Base-by-base conservation (phyloP, 2,329 filamentous ascomycete genomes). In the Pyrenophora teres region DNA sequence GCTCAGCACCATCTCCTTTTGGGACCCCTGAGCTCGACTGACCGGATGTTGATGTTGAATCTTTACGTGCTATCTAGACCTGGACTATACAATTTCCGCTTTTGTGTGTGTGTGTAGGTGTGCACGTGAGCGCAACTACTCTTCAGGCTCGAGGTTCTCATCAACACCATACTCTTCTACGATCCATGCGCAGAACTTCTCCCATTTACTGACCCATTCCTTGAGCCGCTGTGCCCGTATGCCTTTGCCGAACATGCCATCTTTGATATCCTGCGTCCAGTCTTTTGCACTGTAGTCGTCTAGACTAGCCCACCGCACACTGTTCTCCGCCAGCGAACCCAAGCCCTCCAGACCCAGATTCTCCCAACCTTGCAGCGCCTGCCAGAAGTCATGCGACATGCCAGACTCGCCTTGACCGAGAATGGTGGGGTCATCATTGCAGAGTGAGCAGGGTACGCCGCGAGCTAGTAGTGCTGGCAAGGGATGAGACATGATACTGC, bases 351-450 rank as follows among this genome's bases (percentile, higher is more conserved):
- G 80, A 0, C 92, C 94, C 12, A 97, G 82, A 67, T 95, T 96
- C 52, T 96, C 88, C 84, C 92, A 94, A 0, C 90, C 92, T 74
- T 96, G 92, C 16, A 97, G 77, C 1, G 89, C 88, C 74, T 96
- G 91, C 90, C 91, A 97, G 74, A 96, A 96, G 75, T 97, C 92
- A 73, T 96, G 90, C 1, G 89, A 93, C 81, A 94, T 87, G 32
- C 90, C 91, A 21, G 86, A 88, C 6, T 82, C 84, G 50, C 89
- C 89, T 65, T 96, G 90, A 7, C 92, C 92, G 5, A 96, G 80
- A 66, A 97, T 90, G 1, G 89, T 90, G 1, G 92, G 92, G 69
- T 96, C 92, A 69, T 97, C 93, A 68, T 96, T 96, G 77, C 87
- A 91, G 8, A 99, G 82, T 9, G 87, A 85, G 65, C 92, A 93